Base-by-base conservation (phyloP, 805 yeast species). In the Kuraishia ogatae region DNA sequence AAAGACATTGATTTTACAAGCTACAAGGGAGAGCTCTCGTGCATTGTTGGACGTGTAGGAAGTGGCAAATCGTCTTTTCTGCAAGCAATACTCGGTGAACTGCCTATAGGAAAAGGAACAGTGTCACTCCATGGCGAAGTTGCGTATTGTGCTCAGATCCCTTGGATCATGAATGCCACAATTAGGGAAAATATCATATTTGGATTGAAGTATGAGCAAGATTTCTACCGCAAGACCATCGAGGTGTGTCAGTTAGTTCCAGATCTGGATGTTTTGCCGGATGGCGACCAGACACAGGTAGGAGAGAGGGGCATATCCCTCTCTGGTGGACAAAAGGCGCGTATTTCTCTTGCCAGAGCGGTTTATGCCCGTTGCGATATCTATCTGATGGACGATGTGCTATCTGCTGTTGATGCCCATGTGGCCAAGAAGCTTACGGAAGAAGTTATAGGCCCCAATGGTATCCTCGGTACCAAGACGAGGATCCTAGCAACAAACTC, bases 261-360 rank as follows among this genome's bases (percentile, higher is more conserved):
- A 26, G 99, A 94, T 72, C 74, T 94, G 58, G 81, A 79, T 29
- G 82, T 85, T 29, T 77, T 94, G 57, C 90, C 97, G 1, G 88
- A 89, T 64, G 97, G 97, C 54, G 98, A 94, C 67, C 77, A 77
- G 53, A 94, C 99, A 5, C 82, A 88, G 62, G 98, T 94, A 56
- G 99, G 99, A 59, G 99, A 94, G 72, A 90, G 93, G 68, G 99
- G 99, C 60, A 92, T 94, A 53, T 89, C 97, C 15, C 76, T 94
- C 52, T 89, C 97, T 48, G 99, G 99, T 53, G 99, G 99, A 50
- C 99, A 94, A 70, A 94, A 94, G 77, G 98, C 99, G 0, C 84
- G 99, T 68, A 78, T 94, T 43, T 85, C 96, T 1, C 78, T 94
- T 54, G 99, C 99, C 0, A 82, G 99, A 67, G 97, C 99, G 13